Base-by-base conservation (phyloP, 345 rosid genomes). In the Balakata baccata region DNA sequence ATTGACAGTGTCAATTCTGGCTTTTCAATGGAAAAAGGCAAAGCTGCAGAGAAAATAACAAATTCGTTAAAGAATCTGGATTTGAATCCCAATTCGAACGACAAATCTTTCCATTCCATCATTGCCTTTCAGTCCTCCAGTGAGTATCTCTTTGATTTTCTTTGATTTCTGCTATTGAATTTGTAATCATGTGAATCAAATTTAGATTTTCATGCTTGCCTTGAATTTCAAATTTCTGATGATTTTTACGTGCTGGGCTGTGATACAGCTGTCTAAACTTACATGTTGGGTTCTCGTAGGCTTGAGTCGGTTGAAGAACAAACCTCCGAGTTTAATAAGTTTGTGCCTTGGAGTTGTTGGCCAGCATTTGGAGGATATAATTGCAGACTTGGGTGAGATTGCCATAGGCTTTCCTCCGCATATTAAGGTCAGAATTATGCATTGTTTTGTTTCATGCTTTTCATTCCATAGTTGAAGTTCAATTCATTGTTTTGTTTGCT, bases 321-420 rank as follows among this genome's bases (percentile, higher is more conserved):
- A 76, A 62, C 88, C 92, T 46, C 92, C 90, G 41, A 87, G 89
- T 68, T 86, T 94, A 66, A 81, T 88, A 8, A 87, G 82, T 79
- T 81, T 92, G 76, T 94, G 97, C 77, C 87, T 94, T 25, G 97
- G 90, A 29, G 89, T 92, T 82, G 76, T 94, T 66, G 97, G 98
- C 25, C 82, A 57, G 81, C 82, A 94, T 86, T 84, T 94, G 78
- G 97, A 94, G 77, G 98, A 90, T 29, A 82, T 94, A 29, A 70
- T 84, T 38, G 82, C 75, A 13, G 89, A 92, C 64, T 80, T 94
- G 84, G 72, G 71, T 63, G 94, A 87, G 58, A 89, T 94, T 78
- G 83, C 91, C 14, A 29, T 65, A 52, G 70, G 79, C 61, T 83
- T 94, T 69, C 98, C 98, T 5, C 78, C 86, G 0, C 85, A 86